Percentiles rank a stretch among this genome's conserved stretches.
Evolutionary conservation across 805 yeast genomes (phyloP).

Genomic region (Kodamaea jinghongensis): DNA sequence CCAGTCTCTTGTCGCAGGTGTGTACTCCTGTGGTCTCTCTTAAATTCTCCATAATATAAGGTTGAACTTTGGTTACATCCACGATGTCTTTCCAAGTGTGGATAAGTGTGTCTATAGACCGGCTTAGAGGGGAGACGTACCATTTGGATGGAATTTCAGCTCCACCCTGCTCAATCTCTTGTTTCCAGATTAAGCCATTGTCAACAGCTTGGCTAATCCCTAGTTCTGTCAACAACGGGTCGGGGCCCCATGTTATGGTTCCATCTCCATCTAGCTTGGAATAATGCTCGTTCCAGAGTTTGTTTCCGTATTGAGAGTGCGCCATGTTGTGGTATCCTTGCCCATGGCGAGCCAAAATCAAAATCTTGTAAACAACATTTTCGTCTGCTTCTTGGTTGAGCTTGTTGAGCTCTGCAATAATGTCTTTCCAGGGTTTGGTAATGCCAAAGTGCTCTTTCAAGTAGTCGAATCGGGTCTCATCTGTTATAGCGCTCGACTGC

Average conservation of each 20-base stretch:
- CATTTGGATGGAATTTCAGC: constrained; percentile 37
- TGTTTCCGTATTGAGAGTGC: constrained; percentile 43
- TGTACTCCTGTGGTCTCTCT: constrained; percentile 52
- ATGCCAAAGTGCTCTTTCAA: constrained; percentile 45
- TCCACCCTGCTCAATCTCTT: constrained; percentile 28
- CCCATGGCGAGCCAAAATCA: constrained; percentile 52
- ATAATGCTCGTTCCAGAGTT: constrained; percentile 48
- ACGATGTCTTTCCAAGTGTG: constrained; percentile 44
- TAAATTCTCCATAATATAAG: constrained; percentile 44
- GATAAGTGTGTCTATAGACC: constrained; percentile 49
- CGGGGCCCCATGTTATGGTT: constrained; percentile 48
- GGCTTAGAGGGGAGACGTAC: constrained; percentile 50
- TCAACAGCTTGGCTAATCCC: constrained; percentile 46
- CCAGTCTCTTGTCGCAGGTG: constrained; percentile 47
- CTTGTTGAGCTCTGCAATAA: constrained; percentile 22
- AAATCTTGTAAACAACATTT: constrained; percentile 40
- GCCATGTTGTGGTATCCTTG: constrained; percentile 54
- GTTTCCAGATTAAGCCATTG: constrained; percentile 40
- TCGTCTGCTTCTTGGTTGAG: constrained; percentile 30
- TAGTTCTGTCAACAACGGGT: constrained; percentile 47
- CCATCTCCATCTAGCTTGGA: constrained; percentile 45
- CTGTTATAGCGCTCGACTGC: constrained; percentile 42
- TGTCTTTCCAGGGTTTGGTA: constrained; percentile 22
- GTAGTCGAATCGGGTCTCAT: constrained; percentile 41
- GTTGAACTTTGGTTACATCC: constrained; percentile 20